A percentile compares a stretch with the other conserved stretches of the same genome.
Conservation (phyloP, 2,329 filamentous ascomycete species). For the Achaetomium macrosporum region DNA sequence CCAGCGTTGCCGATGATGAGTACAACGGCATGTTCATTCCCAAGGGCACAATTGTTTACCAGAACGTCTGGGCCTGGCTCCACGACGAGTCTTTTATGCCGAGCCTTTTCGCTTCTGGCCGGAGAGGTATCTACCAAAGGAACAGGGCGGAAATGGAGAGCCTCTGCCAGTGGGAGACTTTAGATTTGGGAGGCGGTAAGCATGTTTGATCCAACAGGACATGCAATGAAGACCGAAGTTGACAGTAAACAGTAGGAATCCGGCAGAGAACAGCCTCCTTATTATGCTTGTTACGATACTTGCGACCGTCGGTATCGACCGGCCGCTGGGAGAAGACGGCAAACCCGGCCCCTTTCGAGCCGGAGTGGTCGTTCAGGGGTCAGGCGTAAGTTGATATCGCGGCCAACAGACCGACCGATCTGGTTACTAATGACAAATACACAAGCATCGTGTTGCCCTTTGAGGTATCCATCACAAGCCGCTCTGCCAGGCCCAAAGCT, state of each 20-base stretch:
- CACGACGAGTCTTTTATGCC: conserved; percentile 28
- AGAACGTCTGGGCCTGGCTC: conserved; percentile 38
- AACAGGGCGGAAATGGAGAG: conserved; percentile 25
- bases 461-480: conserved; percentile 12
- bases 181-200: conserved; percentile 38
- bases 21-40: conserved; percentile 43
- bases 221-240: background rate
- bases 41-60: conserved; percentile 36
- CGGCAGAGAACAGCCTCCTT: conserved; percentile 46
- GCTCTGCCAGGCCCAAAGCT: conserved; percentile 6
- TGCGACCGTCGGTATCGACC: conserved; percentile 27
- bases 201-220: background rate
- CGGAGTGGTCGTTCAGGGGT: conserved; percentile 26
- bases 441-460: conserved; percentile 22
- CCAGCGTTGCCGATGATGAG: conserved; percentile 34
- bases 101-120: conserved; percentile 32
- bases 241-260: conserved; percentile 34
- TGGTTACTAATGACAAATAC: background rate
- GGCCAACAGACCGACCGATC: background rate
- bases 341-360: conserved; percentile 21
- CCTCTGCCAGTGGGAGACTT: conserved; percentile 31
- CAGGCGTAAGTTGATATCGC: conserved; percentile 26
- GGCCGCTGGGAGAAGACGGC: conserved; percentile 23
- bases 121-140: conserved; percentile 26
- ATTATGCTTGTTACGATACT: conserved; percentile 32